Evolutionary conservation across 192 early-diverging fungal genomes (phyloP).

Genomic region (Pecoramyces ruminantium): DNA sequence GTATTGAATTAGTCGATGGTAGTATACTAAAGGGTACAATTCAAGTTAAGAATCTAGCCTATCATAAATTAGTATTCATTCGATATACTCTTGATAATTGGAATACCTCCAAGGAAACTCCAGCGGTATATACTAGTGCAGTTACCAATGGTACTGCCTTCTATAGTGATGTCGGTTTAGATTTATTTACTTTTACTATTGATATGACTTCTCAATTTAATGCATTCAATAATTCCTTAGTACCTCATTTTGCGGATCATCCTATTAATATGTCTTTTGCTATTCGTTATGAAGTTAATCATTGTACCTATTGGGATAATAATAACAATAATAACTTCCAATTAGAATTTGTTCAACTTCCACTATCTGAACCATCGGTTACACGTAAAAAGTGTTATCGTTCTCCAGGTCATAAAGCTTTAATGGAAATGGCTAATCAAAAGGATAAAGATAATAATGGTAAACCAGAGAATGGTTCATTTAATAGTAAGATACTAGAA

Average conservation of each 20-base stretch:
- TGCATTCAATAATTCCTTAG: neutral
- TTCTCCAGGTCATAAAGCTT: neutral
- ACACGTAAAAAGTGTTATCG: neutral
- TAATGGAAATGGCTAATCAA: neutral
- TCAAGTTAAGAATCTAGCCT: neutral
- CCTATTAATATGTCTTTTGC: neutral
- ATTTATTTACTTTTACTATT: neutral
- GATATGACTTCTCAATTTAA: neutral
- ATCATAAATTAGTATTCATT: neutral
- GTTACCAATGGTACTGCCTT: neutral
- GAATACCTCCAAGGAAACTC: neutral
- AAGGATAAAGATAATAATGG: neutral
- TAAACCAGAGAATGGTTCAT: too few species aligned
- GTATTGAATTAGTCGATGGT: neutral
- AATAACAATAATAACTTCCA: neutral
- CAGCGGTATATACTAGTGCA: neutral
- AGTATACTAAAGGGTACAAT: neutral
- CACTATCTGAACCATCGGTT: neutral
- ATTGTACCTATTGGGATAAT: neutral
- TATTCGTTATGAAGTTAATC: neutral
- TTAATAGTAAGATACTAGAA: too few species aligned
- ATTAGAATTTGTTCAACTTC: neutral
- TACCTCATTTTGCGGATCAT: neutral
- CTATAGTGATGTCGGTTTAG: neutral
- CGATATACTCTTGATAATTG: neutral